Percentiles rank a stretch among this genome's conserved stretches.
These are phyloP conservation scores for Rhinocladiella mackenziei DNA, from an alignment of 2,329 filamentous ascomycete species.

Conservation along the genomic window DNA sequence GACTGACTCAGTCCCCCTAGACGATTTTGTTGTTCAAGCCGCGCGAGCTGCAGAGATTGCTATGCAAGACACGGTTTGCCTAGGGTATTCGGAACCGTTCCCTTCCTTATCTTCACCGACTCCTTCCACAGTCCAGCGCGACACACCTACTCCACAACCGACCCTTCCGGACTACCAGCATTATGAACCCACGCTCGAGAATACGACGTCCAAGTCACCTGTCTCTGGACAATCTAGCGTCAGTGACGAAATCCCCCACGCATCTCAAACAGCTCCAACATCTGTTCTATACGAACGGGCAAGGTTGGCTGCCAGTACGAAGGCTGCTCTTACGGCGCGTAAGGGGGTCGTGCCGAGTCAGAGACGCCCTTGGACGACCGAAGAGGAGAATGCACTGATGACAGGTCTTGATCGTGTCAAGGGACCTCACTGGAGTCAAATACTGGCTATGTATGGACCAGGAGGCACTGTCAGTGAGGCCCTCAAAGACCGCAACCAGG, in stretches of 20 bases:
- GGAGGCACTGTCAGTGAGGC: conserved; percentile 77
- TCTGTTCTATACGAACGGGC: conserved; percentile 57
- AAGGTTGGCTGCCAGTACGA: conserved; percentile 52
- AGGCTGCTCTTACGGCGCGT: conserved; percentile 51
- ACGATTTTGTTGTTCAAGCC: conserved; percentile 46
- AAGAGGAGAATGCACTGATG: conserved; percentile 88
- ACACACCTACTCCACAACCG: conserved; percentile 9
- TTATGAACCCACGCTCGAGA: conserved; percentile 9
- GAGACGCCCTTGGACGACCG: conserved; percentile 78
- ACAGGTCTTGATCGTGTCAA: conserved; percentile 82
- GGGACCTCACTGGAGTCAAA: conserved; percentile 90
- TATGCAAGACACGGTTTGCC: conserved; percentile 39
- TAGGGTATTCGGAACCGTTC: conserved; percentile 18
- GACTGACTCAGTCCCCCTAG: conserved; percentile 30
- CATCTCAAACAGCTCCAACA: conserved; percentile 48
- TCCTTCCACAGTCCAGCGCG: conserved; percentile 10
- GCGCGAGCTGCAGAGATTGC: conserved; percentile 48
- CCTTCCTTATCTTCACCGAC: conserved; percentile 28
- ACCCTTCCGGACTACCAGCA: conserved; percentile 5
- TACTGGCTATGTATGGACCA: conserved; percentile 75
- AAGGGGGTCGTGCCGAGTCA: conserved; percentile 53
- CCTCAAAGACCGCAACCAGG: conserved; percentile 46
- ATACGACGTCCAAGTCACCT: not conserved
- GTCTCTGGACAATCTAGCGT: not conserved
- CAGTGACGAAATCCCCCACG: conserved; percentile 32